Base-by-base conservation (phyloP, 2,329 filamentous ascomycete species). In the Aureobasidium subglaciale region DNA sequence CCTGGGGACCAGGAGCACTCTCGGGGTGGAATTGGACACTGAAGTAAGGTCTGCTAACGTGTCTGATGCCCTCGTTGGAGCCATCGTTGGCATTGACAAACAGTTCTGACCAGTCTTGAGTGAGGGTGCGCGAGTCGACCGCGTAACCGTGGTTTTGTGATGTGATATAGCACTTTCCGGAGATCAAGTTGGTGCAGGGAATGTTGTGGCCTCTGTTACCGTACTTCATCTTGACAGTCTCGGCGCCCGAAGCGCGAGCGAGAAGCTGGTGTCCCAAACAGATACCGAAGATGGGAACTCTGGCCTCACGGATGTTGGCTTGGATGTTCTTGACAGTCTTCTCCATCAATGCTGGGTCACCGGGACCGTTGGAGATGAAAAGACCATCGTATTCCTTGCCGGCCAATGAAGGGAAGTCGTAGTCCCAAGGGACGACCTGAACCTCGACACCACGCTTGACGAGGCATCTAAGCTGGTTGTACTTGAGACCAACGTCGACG, bases 21-120 rank as follows among this genome's bases (percentile, higher is more conserved):
- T 99, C 93, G 0, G 93, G 93, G 68, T 99, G 93, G 76, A 99
- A 99, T 70, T 99, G 93, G n/a, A 97, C 93, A 78, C 90, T 96
- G 79, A 99, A 99, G 76, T 92, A 95, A 50, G 93, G 93, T 67
- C 85, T 87, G 70, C 77, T 82, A 46, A 81, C 76, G 71, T 97
- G 90, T 72, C 91, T 86, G 68, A 99, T 96, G 74, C 93, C 93
- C 76, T 99, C 93, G 72, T 99, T 99, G 74, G 89, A 96, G 64
- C 89, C 88, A 65, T 99, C 93, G 71, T 99, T 99, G 72, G 93
- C 92, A 68, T 99, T 99, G 67, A 97, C 87, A 63, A 97, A 99
- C 9, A 97, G 82, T 74, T 97, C 93, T 64, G 86, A 83, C 93
- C 93, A 99, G 59, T 85, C 88, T 13, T 80, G 69, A 9, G 88